phyloP scores from a whole-genome alignment of 192 early-diverging fungal genomes.

The Umbelopsis vinacea region DNA sequence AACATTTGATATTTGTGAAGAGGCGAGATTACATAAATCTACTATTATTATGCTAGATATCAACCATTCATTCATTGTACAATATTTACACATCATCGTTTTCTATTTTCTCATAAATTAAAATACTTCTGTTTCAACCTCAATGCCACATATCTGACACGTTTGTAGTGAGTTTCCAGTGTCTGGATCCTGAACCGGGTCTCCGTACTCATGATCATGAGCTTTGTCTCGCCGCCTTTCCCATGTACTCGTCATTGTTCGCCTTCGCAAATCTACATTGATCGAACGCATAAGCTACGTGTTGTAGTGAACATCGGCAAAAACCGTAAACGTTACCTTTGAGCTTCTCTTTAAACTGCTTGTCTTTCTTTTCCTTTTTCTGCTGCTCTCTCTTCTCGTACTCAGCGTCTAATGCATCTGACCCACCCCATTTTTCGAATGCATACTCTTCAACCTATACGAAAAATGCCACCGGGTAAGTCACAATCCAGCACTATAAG shows the following conservation, averaged over 20 bases:
- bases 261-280: slow-evolving; percentile 69
- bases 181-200: slow-evolving; percentile 49
- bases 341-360: slow-evolving; percentile 81
- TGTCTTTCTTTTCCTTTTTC: slow-evolving; percentile 83
- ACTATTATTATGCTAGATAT: neutral
- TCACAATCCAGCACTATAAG: neutral
- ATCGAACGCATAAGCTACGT: neutral
- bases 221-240: slow-evolving; percentile 59
- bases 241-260: slow-evolving; percentile 78
- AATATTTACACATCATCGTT: neutral
- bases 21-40: neutral
- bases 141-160: slow-evolving; percentile 68
- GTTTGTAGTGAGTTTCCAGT: slow-evolving; percentile 59
- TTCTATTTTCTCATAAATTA: slow-evolving; percentile 20
- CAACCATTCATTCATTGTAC: neutral
- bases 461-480: neutral
- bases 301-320: too few relatives aligned
- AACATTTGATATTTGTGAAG: too few relatives aligned
- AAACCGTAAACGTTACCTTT: slow-evolving; percentile 45
- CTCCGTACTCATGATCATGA: slow-evolving; percentile 80
- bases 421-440: slow-evolving; percentile 88
- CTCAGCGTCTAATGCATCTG: slow-evolving; percentile 85
- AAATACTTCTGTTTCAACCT: slow-evolving; percentile 73
- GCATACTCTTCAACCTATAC: slow-evolving; percentile 88
- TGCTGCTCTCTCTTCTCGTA: slow-evolving; percentile 79